Conservation (phyloP, 768 basidiomycete species). For the Holtermanniella nyarrowii region DNA sequence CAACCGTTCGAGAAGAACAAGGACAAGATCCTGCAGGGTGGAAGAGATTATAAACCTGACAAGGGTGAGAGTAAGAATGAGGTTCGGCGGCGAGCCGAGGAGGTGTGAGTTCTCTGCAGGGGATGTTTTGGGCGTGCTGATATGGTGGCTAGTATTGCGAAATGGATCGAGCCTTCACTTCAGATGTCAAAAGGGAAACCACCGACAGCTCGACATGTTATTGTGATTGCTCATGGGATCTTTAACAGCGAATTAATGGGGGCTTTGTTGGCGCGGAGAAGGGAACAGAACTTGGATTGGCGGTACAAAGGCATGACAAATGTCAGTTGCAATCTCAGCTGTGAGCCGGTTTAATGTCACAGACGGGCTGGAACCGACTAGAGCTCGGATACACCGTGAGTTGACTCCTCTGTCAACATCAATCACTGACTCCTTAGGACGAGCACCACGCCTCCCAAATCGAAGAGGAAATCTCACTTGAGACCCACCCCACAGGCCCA, state of each 20-base stretch:
- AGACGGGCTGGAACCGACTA: conserved; percentile 39
- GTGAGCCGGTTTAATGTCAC: neutral
- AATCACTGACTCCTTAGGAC: neutral
- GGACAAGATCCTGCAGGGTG: conserved; percentile 23
- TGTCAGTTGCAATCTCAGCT: conserved; percentile 8
- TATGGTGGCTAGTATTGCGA: conserved; percentile 22
- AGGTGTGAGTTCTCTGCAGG: conserved; percentile 27
- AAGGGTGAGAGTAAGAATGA: conserved; percentile 43
- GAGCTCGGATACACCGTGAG: conserved; percentile 33
- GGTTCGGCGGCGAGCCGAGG: conserved; percentile 39
- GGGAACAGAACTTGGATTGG: conserved; percentile 28
- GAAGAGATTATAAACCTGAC: conserved; percentile 38
- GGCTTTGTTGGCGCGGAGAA: conserved; percentile 34
- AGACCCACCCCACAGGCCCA: conserved; percentile 18
- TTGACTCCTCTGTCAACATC: neutral
- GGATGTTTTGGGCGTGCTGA: neutral
- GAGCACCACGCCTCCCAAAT: neutral
- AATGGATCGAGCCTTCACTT: conserved; percentile 41
- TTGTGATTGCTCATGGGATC: conserved; percentile 45
- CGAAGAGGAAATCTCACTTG: conserved; percentile 18
- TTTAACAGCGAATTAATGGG: conserved; percentile 43
- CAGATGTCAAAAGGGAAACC: conserved; percentile 20
- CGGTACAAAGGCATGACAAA: conserved; percentile 39
- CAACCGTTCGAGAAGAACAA: conserved; percentile 10
- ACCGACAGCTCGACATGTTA: conserved; percentile 25